These are phyloP conservation scores for Lyophyllum atratum DNA, from an alignment of 768 basidiomycete genomes.

Conservation along the genomic window DNA sequence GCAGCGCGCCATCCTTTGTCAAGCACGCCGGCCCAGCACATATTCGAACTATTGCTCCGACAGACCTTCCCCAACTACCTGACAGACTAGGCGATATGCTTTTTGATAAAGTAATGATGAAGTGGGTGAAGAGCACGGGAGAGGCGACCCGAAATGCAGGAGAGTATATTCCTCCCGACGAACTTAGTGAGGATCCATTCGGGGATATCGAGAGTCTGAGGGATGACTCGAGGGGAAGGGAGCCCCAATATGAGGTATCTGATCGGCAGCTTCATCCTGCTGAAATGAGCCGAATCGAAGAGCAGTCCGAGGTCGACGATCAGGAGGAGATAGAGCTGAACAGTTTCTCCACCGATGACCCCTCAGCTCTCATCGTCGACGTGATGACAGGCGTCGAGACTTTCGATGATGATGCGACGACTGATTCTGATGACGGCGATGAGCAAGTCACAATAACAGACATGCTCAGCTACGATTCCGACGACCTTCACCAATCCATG, in stretches of 20 bases:
- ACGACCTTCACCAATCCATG: conserved; percentile 23
- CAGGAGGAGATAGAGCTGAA: conserved; percentile 68
- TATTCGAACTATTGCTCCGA: conserved; percentile 78
- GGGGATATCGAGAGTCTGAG: conserved; percentile 86
- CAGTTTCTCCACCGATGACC: conserved; percentile 73
- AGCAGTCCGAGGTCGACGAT: conserved; percentile 52
- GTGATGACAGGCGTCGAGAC: conserved; percentile 52
- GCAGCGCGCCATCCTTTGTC: conserved; percentile 78
- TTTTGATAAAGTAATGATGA: conserved; percentile 81
- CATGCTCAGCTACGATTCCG: conserved; percentile 40
- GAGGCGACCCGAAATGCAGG: conserved; percentile 31
- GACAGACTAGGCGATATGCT: conserved; percentile 87
- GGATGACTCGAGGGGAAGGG: conserved; percentile 53
- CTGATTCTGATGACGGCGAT: conserved; percentile 52
- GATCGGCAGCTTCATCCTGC: conserved; percentile 16
- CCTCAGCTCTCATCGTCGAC: conserved; percentile 52
- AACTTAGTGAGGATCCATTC: conserved; percentile 86
- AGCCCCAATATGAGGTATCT: conserved; percentile 19
- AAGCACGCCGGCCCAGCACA: conserved; percentile 82
- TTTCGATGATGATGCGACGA: conserved; percentile 43
- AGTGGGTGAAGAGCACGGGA: conserved; percentile 74
- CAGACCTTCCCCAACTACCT: conserved; percentile 74
- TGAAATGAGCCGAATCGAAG: conserved; percentile 53
- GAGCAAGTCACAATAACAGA: conserved; percentile 28
- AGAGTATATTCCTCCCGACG: conserved; percentile 34